These are phyloP conservation scores for Didymella glomerata DNA, from an alignment of 2,329 filamentous ascomycete genomes.

Conservation along the genomic window DNA sequence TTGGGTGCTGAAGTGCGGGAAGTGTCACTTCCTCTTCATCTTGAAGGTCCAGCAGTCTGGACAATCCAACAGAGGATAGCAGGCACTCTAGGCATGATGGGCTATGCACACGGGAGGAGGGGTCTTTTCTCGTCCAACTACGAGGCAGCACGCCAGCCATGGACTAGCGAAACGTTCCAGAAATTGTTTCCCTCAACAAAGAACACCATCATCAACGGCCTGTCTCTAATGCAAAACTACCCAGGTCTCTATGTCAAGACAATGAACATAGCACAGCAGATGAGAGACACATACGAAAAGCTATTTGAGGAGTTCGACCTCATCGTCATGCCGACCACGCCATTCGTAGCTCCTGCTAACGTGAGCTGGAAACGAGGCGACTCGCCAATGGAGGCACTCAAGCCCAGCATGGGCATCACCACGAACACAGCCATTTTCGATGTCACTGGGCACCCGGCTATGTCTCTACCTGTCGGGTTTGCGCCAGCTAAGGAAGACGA, in stretches of 20 bases:
- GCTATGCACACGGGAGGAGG: slow-evolving; percentile 55
- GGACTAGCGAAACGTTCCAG: slow-evolving; percentile 49
- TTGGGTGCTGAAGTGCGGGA: slow-evolving; percentile 58
- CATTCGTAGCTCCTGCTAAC: slow-evolving; percentile 36
- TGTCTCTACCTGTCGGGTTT: slow-evolving; percentile 52
- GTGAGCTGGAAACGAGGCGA: slow-evolving; percentile 38
- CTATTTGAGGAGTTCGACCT: slow-evolving; percentile 51
- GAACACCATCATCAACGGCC: slow-evolving; percentile 57
- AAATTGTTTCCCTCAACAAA: slow-evolving; percentile 58
- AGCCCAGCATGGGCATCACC: slow-evolving; percentile 42
- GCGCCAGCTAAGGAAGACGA: slow-evolving; percentile 32
- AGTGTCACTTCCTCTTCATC: slow-evolving; percentile 42
- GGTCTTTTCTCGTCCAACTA: slow-evolving; percentile 51
- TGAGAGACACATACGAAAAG: slow-evolving; percentile 52
- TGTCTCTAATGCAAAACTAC: slow-evolving; percentile 50
- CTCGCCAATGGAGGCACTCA: slow-evolving; percentile 39
- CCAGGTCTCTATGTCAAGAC: slow-evolving; percentile 54
- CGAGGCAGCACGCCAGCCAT: slow-evolving; percentile 12
- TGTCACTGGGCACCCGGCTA: slow-evolving; percentile 43
- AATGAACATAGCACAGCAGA: slow-evolving; percentile 51
- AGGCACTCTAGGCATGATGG: slow-evolving; percentile 17
- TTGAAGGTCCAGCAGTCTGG: slow-evolving; percentile 52
- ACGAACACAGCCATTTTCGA: slow-evolving; percentile 44
- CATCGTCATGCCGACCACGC: slow-evolving; percentile 54
- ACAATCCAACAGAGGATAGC: slow-evolving; percentile 45